A percentile compares a stretch with the other conserved stretches of the same genome.
Evolutionary conservation across 106 monocot genomes (phyloP).

Genomic region (Gastrodia elata): DNA sequence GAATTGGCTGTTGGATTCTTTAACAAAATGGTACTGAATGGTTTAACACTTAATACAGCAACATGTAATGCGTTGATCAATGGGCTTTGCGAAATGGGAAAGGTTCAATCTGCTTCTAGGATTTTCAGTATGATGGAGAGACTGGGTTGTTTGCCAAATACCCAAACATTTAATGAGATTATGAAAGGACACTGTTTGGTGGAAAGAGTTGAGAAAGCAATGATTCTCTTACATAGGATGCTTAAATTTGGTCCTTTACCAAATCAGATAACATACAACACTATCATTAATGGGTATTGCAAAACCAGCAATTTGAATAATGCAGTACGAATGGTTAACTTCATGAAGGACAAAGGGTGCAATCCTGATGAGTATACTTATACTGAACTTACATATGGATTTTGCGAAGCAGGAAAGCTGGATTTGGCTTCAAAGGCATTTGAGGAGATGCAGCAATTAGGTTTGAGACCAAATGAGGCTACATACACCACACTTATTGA

Average conservation of each 20-base stretch:
- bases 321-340: constrained; percentile 51
- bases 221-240: constrained; percentile 68
- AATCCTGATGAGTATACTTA: constrained; percentile 76
- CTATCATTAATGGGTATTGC: constrained; percentile 64
- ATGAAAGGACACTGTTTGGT: constrained; percentile 51
- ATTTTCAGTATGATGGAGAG: constrained; percentile 54
- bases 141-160: constrained; percentile 35
- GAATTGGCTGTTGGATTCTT: constrained; percentile 65
- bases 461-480: constrained; percentile 51
- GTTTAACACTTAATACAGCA: constrained; percentile 41
- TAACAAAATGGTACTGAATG: constrained; percentile 42
- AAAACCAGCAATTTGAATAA: constrained; percentile 48
- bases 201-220: constrained; percentile 46
- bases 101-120: constrained; percentile 23
- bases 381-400: constrained; percentile 63
- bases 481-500: constrained; percentile 68
- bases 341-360: constrained; percentile 55
- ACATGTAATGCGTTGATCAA: constrained; percentile 82
- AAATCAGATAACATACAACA: constrained; percentile 69
- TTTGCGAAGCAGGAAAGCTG: constrained; percentile 47
- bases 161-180: constrained; percentile 60
- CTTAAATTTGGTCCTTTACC: constrained; percentile 41
- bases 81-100: constrained; percentile 51
- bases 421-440: constrained; percentile 45
- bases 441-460: constrained; percentile 44